Conservation (phyloP, 352 stramenopile genomes). For the Detonula confervacea region DNA sequence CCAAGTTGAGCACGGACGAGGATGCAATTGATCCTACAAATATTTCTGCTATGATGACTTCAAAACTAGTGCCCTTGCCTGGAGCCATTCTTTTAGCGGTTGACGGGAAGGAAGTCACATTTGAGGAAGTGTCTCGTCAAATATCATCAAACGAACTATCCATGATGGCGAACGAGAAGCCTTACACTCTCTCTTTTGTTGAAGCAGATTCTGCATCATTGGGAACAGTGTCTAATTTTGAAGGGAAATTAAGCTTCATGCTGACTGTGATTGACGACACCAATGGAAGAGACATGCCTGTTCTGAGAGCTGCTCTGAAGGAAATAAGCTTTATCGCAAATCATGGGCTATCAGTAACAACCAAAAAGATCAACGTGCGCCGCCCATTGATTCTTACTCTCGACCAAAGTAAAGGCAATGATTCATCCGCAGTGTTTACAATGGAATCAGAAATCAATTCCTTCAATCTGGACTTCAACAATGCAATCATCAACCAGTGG, state of each 20-base stretch:
- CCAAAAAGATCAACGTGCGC: constrained; percentile 47
- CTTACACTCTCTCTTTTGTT: constrained; percentile 63
- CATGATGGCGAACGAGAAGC: not conserved
- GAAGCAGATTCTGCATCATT: constrained; percentile 55
- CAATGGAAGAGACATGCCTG: constrained; percentile 75
- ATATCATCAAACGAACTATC: constrained; percentile 31
- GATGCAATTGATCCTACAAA: constrained; percentile 15
- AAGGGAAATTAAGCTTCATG: constrained; percentile 22
- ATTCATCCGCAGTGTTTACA: constrained; percentile 11
- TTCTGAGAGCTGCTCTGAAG: constrained; percentile 58
- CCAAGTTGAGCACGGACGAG: constrained; percentile 28
- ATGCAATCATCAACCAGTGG: constrained; percentile 62
- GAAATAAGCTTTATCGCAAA: constrained; percentile 47
- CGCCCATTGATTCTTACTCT: constrained; percentile 24
- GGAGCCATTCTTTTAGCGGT: constrained; percentile 65
- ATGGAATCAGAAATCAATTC: constrained; percentile 29
- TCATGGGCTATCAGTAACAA: constrained; percentile 55
- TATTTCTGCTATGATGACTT: constrained; percentile 13
- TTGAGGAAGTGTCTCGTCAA: constrained; percentile 15
- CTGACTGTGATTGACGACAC: constrained; percentile 78
- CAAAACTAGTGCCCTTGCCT: constrained; percentile 38
- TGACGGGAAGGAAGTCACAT: constrained; percentile 24
- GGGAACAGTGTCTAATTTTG: constrained; percentile 54
- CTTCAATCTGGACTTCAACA: constrained; percentile 69
- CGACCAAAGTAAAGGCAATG: constrained; percentile 8